Evolutionary conservation across 106 monocot genomes (phyloP), one percentile per base, ranked within the genome.

Genomic region (Chionographis japonica): DNA sequence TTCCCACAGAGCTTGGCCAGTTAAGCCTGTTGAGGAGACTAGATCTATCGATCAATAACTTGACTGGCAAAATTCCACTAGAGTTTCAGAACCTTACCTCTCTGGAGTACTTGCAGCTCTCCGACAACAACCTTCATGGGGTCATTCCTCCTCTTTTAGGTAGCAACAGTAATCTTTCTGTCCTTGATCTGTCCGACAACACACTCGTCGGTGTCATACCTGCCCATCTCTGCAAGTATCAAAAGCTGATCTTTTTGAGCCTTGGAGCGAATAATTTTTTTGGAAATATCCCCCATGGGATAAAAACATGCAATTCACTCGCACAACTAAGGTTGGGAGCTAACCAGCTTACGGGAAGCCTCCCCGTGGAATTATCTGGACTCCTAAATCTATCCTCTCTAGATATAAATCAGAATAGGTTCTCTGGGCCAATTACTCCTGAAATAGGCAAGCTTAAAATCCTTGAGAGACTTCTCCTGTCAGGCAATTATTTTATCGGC

Each of bases 111-210:
- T 62, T 92, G 38, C 78, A 80, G 60, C 80, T 92, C 43, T 92
- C 72, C 54, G 57, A 85, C 63, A 92, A 92, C 73, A 77, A 67
- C 56, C 85, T 92, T 9, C 38, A 75, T 43, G 83, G 88, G 12
- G 52, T 60, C 19, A 85, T 92, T 74, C 92, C 92, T 60, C 88
- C 88, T 36, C 62, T 88, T 38, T 18, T 92, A 58, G 92, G 92
- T 4, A 55, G 75, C 52, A 83, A 73, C 17, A 78, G 73, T 52
- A 92, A 92, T 7, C 80, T 92, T 53, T 78, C 85, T 8, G 85
- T 88, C 2, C 88, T 92, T 8, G 88, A 88, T 67, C 58, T 92
- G 17, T 92, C 92, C 0, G 72, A 88, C 52, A 92, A 92, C 66
- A 75, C 54, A 5, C 88, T 92, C 41, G 71, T 54, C 2, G 85